A percentile compares a stretch with the other conserved stretches of the same genome.
Evolutionary conservation across 2,329 filamentous ascomycete genomes (phyloP).

Genomic region (Claviceps spartinae): DNA sequence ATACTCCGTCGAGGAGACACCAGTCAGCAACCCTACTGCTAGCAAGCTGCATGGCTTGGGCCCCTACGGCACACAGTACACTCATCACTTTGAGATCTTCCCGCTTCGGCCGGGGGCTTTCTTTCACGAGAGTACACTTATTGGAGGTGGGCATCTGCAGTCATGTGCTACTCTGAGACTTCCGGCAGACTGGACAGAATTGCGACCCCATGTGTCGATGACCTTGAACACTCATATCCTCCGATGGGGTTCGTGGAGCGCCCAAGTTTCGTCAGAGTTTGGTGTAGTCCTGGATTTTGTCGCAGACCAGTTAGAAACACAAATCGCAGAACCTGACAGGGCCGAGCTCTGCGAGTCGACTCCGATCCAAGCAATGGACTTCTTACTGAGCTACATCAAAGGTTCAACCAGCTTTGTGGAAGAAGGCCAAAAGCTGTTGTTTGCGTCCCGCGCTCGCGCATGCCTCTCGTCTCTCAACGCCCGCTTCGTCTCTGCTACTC

Average conservation of each 20-base stretch:
- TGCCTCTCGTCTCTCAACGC: constrained; percentile 26
- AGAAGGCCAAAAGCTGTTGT: constrained; percentile 22
- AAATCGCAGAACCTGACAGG: neutral
- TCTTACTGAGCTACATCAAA: constrained; percentile 35
- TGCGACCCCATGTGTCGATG: constrained; percentile 25
- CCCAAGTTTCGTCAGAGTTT: constrained; percentile 45
- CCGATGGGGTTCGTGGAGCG: constrained; percentile 43
- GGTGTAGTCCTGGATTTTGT: constrained; percentile 49
- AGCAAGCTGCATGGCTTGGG: constrained; percentile 37
- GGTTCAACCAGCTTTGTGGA: constrained; percentile 27
- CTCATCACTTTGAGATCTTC: constrained; percentile 48
- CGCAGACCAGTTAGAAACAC: constrained; percentile 28
- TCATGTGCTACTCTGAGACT: constrained; percentile 21
- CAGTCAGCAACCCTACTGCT: constrained; percentile 8
- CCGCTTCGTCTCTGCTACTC: constrained; percentile 14
- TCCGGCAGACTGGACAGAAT: constrained; percentile 7
- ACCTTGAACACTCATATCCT: constrained; percentile 34
- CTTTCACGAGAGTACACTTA: constrained; percentile 45
- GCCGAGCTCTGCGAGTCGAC: constrained; percentile 5
- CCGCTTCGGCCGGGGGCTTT: constrained; percentile 41
- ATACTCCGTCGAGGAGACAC: constrained; percentile 5
- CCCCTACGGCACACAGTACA: constrained; percentile 47
- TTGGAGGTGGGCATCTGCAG: constrained; percentile 34
- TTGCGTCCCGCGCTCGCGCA: constrained; percentile 30
- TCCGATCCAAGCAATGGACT: constrained; percentile 23